These are phyloP conservation scores for Boletus rubroflammeus DNA, from an alignment of 768 basidiomycete genomes.

Conservation along the genomic window DNA sequence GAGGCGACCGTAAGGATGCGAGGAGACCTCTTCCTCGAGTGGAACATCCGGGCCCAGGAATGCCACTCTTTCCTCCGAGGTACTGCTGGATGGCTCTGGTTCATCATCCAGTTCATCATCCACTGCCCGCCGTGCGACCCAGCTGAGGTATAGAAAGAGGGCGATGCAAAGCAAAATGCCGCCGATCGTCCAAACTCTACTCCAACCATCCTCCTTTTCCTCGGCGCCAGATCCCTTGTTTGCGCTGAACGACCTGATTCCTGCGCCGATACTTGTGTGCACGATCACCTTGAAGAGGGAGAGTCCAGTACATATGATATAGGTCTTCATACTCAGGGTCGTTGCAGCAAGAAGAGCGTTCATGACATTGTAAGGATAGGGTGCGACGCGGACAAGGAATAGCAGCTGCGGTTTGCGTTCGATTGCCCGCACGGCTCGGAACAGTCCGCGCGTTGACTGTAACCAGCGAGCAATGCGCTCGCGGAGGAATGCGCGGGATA, in stretches of 20 bases:
- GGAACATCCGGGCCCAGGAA: constrained; percentile 41
- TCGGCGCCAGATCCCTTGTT: constrained; percentile 42
- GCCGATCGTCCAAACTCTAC: constrained; percentile 57
- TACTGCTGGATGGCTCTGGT: constrained; percentile 20
- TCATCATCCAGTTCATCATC: constrained; percentile 53
- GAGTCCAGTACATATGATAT: constrained; percentile 75
- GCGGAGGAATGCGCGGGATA: constrained; percentile 74
- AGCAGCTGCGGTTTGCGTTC: constrained; percentile 84
- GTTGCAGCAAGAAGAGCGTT: constrained; percentile 89
- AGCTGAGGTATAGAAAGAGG: constrained; percentile 76
- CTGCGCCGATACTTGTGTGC: constrained; percentile 84
- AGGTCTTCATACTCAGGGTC: constrained; percentile 73
- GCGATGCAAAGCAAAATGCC: constrained; percentile 70
- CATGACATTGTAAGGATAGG: constrained; percentile 92
- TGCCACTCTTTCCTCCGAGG: constrained; percentile 50
- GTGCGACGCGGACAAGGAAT: constrained; percentile 89
- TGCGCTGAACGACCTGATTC: constrained; percentile 70
- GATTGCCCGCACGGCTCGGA: constrained; percentile 80
- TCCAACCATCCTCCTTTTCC: constrained; percentile 44
- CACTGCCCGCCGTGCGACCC: constrained; percentile 71
- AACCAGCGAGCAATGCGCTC: constrained; percentile 71
- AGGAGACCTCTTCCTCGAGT: constrained; percentile 21
- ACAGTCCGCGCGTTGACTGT: constrained; percentile 63
- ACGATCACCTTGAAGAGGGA: constrained; percentile 88
- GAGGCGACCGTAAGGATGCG: constrained; percentile 19